Conservation (phyloP, 164 flowering plant species). For the Chimonanthus salicifolius region DNA sequence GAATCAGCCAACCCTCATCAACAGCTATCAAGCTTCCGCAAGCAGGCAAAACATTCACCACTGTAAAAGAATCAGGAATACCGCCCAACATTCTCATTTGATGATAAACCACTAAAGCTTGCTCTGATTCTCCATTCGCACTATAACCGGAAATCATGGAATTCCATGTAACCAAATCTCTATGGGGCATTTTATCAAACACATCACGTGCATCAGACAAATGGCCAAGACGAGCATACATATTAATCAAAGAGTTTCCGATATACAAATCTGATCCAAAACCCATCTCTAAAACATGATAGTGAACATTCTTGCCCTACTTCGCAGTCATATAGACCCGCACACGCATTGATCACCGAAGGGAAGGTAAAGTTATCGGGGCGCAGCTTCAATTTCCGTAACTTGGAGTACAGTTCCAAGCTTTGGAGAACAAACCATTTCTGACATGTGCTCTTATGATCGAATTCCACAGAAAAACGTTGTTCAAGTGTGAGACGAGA, state of each 20-base stretch:
- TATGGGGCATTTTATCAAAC: constrained; percentile 41
- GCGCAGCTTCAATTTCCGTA: constrained; percentile 20
- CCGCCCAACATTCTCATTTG: constrained; percentile 12
- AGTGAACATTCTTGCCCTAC: constrained; percentile 34
- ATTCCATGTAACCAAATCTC: constrained; percentile 46
- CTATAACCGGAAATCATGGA: constrained; percentile 40
- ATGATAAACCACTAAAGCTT: constrained; percentile 27
- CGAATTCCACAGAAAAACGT: constrained; percentile 46
- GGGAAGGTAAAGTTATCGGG: constrained; percentile 49
- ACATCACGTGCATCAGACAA: constrained; percentile 28
- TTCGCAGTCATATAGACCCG: constrained; percentile 25
- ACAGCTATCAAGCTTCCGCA: constrained; percentile 26
- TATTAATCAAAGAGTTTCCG: constrained; percentile 43
- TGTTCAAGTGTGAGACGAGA: constrained; percentile 18
- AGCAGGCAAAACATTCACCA: constrained; percentile 32
- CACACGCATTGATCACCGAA: constrained; percentile 46
- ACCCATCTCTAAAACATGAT: constrained; percentile 34
- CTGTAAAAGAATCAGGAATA: constrained; percentile 31
- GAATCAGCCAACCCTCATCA: constrained; percentile 25
- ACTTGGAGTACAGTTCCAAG: constrained; percentile 30
- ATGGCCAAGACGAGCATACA: constrained; percentile 30
- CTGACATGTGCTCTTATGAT: constrained; percentile 48
- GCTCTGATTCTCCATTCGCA: constrained; percentile 23
- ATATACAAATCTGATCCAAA: constrained; percentile 45
- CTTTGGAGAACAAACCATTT: constrained; percentile 30